phyloP scores from a whole-genome alignment of 1,284 basidiomycete species.

The Cutaneotrichosporon cutaneum region DNA sequence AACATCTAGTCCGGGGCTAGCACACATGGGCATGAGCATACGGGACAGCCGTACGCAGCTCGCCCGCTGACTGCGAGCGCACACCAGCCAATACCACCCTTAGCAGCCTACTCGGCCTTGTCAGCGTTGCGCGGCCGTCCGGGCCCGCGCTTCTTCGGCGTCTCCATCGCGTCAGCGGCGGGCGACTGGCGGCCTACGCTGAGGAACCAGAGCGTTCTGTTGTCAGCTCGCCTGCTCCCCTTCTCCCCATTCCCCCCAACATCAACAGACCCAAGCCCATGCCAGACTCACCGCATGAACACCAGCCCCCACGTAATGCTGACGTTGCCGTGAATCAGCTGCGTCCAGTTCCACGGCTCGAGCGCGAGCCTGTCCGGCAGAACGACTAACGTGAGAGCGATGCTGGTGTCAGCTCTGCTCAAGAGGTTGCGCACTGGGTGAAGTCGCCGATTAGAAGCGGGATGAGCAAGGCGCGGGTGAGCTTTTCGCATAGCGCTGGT shows the following conservation, averaged over 20 bases:
- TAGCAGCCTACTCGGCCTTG: conserved; percentile 3
- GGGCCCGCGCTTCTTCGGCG: background rate
- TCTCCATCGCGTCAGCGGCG: background rate
- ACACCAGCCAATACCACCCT: too few species aligned
- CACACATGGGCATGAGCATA: too few species aligned
- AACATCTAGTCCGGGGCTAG: too few species aligned
- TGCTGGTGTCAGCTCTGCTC: conserved; percentile 25
- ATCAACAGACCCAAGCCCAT: background rate
- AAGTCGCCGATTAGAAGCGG: conserved; percentile 51
- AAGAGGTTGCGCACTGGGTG: background rate
- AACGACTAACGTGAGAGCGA: conserved; percentile 37
- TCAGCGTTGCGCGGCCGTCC: background rate
- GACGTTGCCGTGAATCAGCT: conserved; percentile 50
- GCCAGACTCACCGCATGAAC: conserved; percentile 37
- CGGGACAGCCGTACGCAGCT: too few species aligned
- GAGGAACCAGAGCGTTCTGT: conserved; percentile 4
- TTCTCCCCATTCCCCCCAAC: background rate
- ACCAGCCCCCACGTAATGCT: conserved; percentile 47
- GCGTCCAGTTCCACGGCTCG: conserved; percentile 46
- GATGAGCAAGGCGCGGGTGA: conserved; percentile 42
- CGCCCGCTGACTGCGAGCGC: too few species aligned
- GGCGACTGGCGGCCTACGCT: conserved; percentile 5
- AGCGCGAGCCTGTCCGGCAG: conserved; percentile 34
- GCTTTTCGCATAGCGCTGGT: conserved; percentile 33
- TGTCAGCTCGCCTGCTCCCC: too few species aligned